These are phyloP conservation scores for Canna indica DNA, from an alignment of 176 grass and related monocot species.

Conservation along the genomic window DNA sequence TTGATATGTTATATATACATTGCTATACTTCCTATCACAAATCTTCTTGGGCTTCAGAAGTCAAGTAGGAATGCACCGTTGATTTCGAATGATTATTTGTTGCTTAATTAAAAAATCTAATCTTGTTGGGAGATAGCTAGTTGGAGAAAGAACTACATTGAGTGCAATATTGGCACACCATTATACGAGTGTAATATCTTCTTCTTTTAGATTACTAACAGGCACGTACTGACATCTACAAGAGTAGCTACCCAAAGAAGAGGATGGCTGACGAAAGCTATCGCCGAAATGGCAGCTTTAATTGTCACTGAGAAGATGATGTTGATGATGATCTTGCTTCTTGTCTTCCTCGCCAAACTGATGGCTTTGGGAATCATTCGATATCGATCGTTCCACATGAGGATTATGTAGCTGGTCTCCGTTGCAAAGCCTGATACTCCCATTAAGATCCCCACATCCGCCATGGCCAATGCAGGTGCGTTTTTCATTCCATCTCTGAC, in stretches of 20 bases:
- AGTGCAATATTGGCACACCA: no score
- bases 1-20: no score
- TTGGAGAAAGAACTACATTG: no score
- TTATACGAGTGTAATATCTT: no score
- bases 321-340: constrained; percentile 32
- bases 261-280: constrained; percentile 33
- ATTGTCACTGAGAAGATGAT: constrained; percentile 22
- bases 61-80: no score
- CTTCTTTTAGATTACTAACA: no score
- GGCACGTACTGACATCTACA: constrained; percentile 52
- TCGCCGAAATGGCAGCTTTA: constrained; percentile 24
- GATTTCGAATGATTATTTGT: no score
- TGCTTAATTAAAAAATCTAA: no score
- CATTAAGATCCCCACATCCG: constrained; percentile 59
- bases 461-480: constrained; percentile 48
- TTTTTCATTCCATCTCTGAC: no score
- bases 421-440: constrained; percentile 51
- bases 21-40: no score
- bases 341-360: constrained; percentile 26
- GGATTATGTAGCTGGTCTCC: constrained; percentile 56
- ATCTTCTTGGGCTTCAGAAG: no score
- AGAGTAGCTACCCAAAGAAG: constrained; percentile 55
- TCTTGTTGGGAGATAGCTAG: no score
- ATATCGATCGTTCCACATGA: constrained; percentile 63
- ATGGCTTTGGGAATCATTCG: constrained; percentile 34